phyloP scores from a whole-genome alignment of 306 rosid genomes.

The Fragaria ananassa region DNA sequence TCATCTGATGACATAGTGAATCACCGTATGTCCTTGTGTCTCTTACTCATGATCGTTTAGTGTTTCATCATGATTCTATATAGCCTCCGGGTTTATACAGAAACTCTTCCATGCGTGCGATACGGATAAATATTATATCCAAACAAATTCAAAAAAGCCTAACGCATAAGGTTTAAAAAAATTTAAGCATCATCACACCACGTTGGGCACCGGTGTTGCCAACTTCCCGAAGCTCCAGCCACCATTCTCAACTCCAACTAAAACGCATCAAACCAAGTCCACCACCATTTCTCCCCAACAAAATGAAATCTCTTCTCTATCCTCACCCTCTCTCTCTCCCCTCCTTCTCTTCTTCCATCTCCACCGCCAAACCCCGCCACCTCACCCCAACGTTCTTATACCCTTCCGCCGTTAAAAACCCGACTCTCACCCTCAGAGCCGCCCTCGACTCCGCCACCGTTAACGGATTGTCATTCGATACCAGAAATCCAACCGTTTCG shows the following conservation, averaged over 20 bases:
- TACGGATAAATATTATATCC: background rate
- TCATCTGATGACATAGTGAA: too few species aligned
- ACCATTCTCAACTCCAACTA: background rate
- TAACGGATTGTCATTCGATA: constrained; percentile 51
- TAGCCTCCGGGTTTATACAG: too few species aligned
- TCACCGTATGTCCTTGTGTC: too few species aligned
- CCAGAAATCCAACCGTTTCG: constrained; percentile 65
- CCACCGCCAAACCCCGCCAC: constrained; percentile 23
- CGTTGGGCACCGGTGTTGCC: background rate
- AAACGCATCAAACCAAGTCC: background rate
- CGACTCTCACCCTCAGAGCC: constrained; percentile 32
- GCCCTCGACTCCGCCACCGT: constrained; percentile 48
- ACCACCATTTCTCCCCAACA: constrained; percentile 7
- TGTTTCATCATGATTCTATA: too few species aligned
- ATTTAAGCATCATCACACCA: background rate
- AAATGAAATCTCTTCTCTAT: constrained; percentile 59
- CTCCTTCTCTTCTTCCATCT: constrained; percentile 29
- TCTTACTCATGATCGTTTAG: too few species aligned
- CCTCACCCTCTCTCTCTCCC: constrained; percentile 37
- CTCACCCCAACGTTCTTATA: constrained; percentile 28
- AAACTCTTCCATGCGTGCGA: too few species aligned
- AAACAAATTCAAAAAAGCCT: background rate
- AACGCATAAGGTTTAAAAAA: background rate
- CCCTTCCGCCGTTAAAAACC: constrained; percentile 28
- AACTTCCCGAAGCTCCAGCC: background rate